Evolutionary conservation across 2,329 filamentous ascomycete genomes (phyloP).

Genomic region (Colletotrichum ledebouriae): DNA sequence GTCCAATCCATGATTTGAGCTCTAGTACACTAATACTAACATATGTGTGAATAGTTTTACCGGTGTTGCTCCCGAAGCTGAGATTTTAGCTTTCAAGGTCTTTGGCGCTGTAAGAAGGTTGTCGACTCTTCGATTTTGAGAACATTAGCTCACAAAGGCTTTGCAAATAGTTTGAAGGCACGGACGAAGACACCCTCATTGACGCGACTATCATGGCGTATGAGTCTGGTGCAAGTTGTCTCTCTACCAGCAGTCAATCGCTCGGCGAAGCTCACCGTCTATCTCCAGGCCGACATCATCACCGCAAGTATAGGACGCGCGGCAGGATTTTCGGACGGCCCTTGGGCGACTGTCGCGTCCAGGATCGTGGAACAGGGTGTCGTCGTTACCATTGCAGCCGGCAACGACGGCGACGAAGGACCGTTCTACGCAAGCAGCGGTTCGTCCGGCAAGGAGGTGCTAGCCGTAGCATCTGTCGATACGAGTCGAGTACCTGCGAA

Average conservation of each 20-base stretch:
- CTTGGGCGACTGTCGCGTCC: constrained; percentile 36
- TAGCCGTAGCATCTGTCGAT: constrained; percentile 59
- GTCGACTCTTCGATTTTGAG: not conserved
- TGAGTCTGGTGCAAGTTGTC: constrained; percentile 31
- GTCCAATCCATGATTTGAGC: not conserved
- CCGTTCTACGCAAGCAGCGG: constrained; percentile 61
- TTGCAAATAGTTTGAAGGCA: constrained; percentile 34
- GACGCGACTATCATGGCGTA: constrained; percentile 41
- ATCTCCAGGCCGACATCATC: constrained; percentile 33
- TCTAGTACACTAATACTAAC: not conserved
- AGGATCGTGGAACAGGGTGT: constrained; percentile 54
- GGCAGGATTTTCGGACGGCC: constrained; percentile 33
- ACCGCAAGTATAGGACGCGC: constrained; percentile 37
- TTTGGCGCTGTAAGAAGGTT: constrained; percentile 42
- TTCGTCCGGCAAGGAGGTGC: constrained; percentile 56
- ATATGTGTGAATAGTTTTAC: constrained; percentile 20
- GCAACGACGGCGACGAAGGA: constrained; percentile 64
- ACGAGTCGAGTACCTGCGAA: constrained; percentile 48
- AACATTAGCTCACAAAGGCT: not conserved
- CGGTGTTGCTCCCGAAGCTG: constrained; percentile 47
- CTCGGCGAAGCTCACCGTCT: not conserved
- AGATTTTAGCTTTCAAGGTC: constrained; percentile 46
- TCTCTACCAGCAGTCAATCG: accelerated
- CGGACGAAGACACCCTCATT: constrained; percentile 38
- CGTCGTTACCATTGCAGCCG: constrained; percentile 63